phyloP scores from a whole-genome alignment of 495 filamentous ascomycete species.

The Chaetomium cochliodes region DNA sequence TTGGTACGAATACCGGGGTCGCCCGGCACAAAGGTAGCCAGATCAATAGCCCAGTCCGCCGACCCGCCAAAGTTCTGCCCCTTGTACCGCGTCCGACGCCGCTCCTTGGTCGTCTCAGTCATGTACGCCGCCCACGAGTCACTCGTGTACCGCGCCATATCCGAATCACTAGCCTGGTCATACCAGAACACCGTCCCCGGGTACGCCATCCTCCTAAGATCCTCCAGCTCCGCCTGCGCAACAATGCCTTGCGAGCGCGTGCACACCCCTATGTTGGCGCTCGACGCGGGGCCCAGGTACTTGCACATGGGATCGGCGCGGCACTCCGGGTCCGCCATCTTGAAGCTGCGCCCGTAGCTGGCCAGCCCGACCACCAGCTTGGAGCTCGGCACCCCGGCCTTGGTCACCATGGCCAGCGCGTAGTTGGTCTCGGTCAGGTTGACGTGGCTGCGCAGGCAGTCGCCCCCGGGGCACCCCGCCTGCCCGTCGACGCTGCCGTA shows the following conservation, averaged over 20 bases:
- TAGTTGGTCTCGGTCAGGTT: conserved; percentile 45
- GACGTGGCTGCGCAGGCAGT: conserved; percentile 46
- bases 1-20: neutral
- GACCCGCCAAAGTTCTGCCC: conserved; percentile 17
- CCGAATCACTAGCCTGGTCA: conserved; percentile 10
- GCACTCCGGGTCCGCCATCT: conserved; percentile 25
- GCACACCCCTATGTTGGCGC: conserved; percentile 16
- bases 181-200: neutral
- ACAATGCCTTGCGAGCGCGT: conserved; percentile 16
- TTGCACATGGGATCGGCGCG: conserved; percentile 16
- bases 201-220: neutral
- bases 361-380: conserved; percentile 42
- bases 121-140: conserved; percentile 18
- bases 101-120: conserved; percentile 13
- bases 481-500: neutral
- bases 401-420: conserved; percentile 48
- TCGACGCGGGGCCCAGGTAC: conserved; percentile 20
- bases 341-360: conserved; percentile 43
- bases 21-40: conserved; percentile 6
- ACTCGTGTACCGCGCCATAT: conserved; percentile 12
- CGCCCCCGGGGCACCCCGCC: conserved; percentile 39
- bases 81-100: neutral
- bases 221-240: conserved; percentile 23
- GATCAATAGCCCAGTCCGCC: conserved; percentile 18
- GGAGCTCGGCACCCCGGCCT: conserved; percentile 44